phyloP scores from a whole-genome alignment of 2,329 filamentous ascomycete species.

The Penicillium polonicum region DNA sequence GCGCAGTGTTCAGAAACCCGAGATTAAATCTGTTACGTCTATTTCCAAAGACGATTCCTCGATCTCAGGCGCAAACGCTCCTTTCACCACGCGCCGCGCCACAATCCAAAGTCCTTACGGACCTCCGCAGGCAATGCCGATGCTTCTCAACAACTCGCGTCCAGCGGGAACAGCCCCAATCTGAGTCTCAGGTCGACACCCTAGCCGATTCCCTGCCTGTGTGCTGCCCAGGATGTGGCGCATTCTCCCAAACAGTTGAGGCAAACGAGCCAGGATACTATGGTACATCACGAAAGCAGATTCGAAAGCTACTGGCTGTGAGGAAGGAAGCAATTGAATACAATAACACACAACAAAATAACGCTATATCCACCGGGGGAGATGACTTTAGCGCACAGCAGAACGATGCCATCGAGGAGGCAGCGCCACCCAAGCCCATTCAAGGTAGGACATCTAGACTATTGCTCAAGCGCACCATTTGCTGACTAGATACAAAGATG shows the following conservation, averaged over 20 bases:
- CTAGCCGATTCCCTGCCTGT: slow-evolving; percentile 44
- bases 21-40: slow-evolving; percentile 8
- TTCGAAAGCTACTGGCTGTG: slow-evolving; percentile 39
- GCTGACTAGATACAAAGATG: slow-evolving; percentile 18
- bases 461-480: background rate
- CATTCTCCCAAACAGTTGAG: slow-evolving; percentile 57
- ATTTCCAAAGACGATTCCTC: background rate
- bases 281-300: slow-evolving; percentile 48
- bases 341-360: slow-evolving; percentile 10
- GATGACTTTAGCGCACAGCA: slow-evolving; percentile 1
- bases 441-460: slow-evolving; percentile 10
- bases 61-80: background rate
- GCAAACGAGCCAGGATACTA: slow-evolving; percentile 60
- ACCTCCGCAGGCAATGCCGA: slow-evolving; percentile 14
- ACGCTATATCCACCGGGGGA: slow-evolving; percentile 15
- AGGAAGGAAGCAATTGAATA: slow-evolving; percentile 16
- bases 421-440: slow-evolving; percentile 14
- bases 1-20: slow-evolving; percentile 21
- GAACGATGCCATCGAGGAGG: background rate
- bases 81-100: background rate
- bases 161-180: slow-evolving; percentile 6
- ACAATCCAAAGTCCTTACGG: background rate
- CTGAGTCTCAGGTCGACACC: slow-evolving; percentile 14
- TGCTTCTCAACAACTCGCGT: slow-evolving; percentile 20
- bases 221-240: slow-evolving; percentile 64